Base-by-base conservation (phyloP, 1,139 yeast genomes). In the Saccharomyces hybrid region DNA sequence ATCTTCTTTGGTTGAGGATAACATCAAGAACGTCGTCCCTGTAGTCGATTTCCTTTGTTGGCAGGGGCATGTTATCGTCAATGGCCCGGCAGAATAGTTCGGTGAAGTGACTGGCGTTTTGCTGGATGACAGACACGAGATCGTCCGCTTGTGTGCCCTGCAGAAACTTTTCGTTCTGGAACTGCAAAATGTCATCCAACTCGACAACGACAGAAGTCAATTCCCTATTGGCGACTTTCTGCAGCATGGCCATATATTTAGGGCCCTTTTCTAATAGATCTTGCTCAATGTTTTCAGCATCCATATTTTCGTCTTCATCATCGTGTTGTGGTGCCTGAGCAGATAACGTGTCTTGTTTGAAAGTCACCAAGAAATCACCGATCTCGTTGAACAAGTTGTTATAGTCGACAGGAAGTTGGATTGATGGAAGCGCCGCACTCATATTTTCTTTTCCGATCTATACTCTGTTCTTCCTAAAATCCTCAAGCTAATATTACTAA, bases 21-120 rank as follows among this genome's bases (percentile, higher is more conserved):
- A 93, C 96, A 68, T 95, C 99, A 63, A 95, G 75, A 9, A 93
- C 98, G 63, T 89, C 96, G 68, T 90, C 97, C 63, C 84, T 83
- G 70, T 87, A 88, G 50, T 84, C 75, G 53, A 91, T 77, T 61
- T 88, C 93, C 54, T 77, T 78, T 20, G 74, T 72, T 2, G 95
- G 84, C 25, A 97, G 89, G 0, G 99, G 99, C 82, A 93, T 81
- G 55, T 88, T 72, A 54, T 82, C 83, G 71, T 95, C 99, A 50
- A 88, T 81, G 8, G 83, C 85, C 49, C 76, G 75, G 54, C 89
- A 79, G 67, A 93, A 87, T 41, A 93, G 69, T 63, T 91, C 98
- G 41, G 83, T 72, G 64, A 85, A 93, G 63, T 89, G 87, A 63
- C 83, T 76, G 1, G 98, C 82, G 70, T 95, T 95, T 56, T 80